A percentile compares a stretch with the other conserved stretches of the same genome.
Evolutionary conservation across 495 filamentous ascomycete species (phyloP).

Genomic region (Geoglossum glabrum): DNA sequence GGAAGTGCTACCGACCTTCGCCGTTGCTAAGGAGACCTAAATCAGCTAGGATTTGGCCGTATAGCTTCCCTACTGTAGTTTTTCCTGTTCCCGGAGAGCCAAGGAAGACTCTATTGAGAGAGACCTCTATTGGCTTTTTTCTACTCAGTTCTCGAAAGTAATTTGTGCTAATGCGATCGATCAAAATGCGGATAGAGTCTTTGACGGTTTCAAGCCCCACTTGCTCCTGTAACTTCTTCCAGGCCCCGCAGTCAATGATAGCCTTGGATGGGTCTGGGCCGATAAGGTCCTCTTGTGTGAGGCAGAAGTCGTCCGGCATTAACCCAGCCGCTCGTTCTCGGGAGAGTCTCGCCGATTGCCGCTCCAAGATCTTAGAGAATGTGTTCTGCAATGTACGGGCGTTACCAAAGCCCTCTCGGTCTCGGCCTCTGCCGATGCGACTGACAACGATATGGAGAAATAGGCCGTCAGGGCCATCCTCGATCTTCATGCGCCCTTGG

Average conservation of each 20-base stretch:
- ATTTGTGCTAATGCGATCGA: conserved; percentile 39
- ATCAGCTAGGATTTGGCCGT: conserved; percentile 41
- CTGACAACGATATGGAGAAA: conserved; percentile 43
- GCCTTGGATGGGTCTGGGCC: conserved; percentile 41
- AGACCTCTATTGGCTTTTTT: conserved; percentile 31
- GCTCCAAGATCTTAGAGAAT: conserved; percentile 28
- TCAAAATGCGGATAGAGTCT: conserved; percentile 30
- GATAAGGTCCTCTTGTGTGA: conserved; percentile 42
- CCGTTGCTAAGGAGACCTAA: conserved; percentile 39
- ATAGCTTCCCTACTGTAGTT: conserved; percentile 56
- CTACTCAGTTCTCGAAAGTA: conserved; percentile 42
- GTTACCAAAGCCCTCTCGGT: conserved; percentile 51
- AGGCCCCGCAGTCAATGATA: conserved; percentile 29
- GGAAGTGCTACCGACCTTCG: conserved; percentile 27
- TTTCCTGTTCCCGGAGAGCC: conserved; percentile 59
- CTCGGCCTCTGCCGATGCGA: conserved; percentile 39
- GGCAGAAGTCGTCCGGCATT: conserved; percentile 17
- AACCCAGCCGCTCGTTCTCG: conserved; percentile 18
- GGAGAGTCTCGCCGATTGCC: conserved; percentile 36
- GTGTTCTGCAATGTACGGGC: conserved; percentile 46
- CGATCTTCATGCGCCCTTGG: conserved; percentile 32
- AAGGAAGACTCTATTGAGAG: conserved; percentile 50
- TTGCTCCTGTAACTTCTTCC: conserved; percentile 36
- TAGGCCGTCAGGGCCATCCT: conserved; percentile 37
- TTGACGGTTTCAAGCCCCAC: conserved; percentile 45